Base-by-base conservation (phyloP, 2,329 filamentous ascomycete species). In the Paracoccidioides lutzii region DNA sequence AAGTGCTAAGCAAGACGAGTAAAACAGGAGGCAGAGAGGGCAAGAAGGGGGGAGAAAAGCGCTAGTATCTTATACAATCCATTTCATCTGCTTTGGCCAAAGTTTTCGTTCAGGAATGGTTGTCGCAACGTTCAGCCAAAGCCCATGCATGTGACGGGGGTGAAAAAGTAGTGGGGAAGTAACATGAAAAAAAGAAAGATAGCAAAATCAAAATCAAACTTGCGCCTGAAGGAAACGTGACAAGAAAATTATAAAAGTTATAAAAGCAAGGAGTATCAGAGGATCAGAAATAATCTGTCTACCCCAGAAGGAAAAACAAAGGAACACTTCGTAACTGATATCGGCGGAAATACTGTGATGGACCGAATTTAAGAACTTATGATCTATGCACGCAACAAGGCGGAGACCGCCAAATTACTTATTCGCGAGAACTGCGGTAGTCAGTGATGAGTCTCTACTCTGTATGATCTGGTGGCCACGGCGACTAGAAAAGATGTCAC, bases 401-500 rank as follows among this genome's bases (percentile, higher is more conserved):
- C 22, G 37, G 5, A 5, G 33, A 37, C 35, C 12, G 52, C 53
- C 46, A 15, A 12, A 54, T 58, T 57, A 57, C 22, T 54, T 56
- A 32, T 55, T 56, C 37, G 53, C 51, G 51, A 60, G 50, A 49
- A 59, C 59, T 59, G 53, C 33, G 44, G 57, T 57, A 15, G 55
- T 60, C 32, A 60, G 58, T 30, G 8, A 38, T 32, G 9, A 50
- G 38, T 14, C 30, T 30, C 6, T 12, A 12, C 8, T 10, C 9
- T 15, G 9, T 8, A 52, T 14, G 22, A 41, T n/a, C 14, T 22
- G 35, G 49, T 9, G 5, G 37, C 22, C 33, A 52, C 10, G 49
- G 22, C 32, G 38, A 55, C 30, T 15, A 52, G 37, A 55, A 45
- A 22, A 5, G 8, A 53, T 52, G 12, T n/a, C 41, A 74, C 83